phyloP scores from a whole-genome alignment of 1,139 yeast species.

The Yamadazyma mexicana region DNA sequence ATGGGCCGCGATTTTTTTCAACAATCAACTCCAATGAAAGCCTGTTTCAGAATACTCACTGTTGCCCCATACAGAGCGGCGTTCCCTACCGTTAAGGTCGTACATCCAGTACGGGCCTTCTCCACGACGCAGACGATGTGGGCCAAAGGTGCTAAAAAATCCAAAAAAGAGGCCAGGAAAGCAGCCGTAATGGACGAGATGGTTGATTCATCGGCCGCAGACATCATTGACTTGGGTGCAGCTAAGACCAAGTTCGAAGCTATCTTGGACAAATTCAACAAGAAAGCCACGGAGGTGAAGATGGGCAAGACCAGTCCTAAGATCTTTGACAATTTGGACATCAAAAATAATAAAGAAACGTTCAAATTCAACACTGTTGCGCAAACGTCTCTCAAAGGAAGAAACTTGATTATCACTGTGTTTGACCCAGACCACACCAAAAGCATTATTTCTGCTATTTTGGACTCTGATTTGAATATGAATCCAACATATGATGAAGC shows the following conservation, averaged over 20 bases:
- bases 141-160: conserved; percentile 8
- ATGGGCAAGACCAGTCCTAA: conserved; percentile 68
- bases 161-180: conserved; percentile 11
- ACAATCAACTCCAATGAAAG: too few species aligned
- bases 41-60: too few species aligned
- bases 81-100: background rate
- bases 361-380: conserved; percentile 65
- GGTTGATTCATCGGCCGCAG: conserved; percentile 17
- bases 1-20: too few species aligned
- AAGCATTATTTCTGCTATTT: conserved; percentile 65
- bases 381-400: conserved; percentile 72
- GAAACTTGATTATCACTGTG: conserved; percentile 70
- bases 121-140: conserved; percentile 9
- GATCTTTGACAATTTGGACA: conserved; percentile 60
- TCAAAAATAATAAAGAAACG: conserved; percentile 49
- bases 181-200: conserved; percentile 14
- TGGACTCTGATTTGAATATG: conserved; percentile 68
- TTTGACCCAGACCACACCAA: conserved; percentile 78
- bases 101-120: conserved; percentile 1
- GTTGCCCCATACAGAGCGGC: background rate
- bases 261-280: conserved; percentile 53
- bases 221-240: conserved; percentile 35
- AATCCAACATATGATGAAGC: conserved; percentile 80
- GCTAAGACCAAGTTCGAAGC: conserved; percentile 49
- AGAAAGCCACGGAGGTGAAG: conserved; percentile 59